Base-by-base conservation (phyloP, 768 basidiomycete genomes). In the Tylopilus intermedius region DNA sequence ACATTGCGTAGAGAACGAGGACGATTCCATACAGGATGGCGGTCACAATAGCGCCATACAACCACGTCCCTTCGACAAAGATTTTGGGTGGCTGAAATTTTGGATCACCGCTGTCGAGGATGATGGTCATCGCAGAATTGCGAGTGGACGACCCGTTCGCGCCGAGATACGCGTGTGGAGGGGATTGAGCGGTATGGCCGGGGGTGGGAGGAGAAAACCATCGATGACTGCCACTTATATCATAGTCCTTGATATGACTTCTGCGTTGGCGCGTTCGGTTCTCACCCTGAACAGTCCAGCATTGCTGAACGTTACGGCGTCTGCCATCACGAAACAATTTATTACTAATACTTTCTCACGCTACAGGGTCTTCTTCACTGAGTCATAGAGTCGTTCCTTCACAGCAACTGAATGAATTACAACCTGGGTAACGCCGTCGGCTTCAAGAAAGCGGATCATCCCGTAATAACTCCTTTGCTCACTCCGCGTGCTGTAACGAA, bases 391-490 rank as follows among this genome's bases (percentile, higher is more conserved):
- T 18, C 18, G 18, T 18, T 18, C 18, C 18, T 18, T 18, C 8
- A 30, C 30, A 30, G 30, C 30, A 40, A 1, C 18, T 18, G 18
- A 33, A 50, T 51, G 50, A 38, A 13, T 5, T 51, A 46, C 54
- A 82, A 88, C 66, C 80, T 90, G 24, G 75, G 74, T 2, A 77
- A 83, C 70, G 82, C 86, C 22, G 79, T 90, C 43, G 89, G 88
- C 8, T 72, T 74, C 60, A 69, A 78, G 47, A 65, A 74, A 6
- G 69, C 74, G 7, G 74, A 81, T 49, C 75, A 76, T 52, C 78
- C 81, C 32, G 87, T 90, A 58, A 30, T 8, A 10, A 8, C 30
- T 30, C 8, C 30, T 8, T 3, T 30, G 30, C 30, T 24, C 30
- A 8, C 7, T n/a, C 30, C 30, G 15, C 24, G 7, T 24, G 9